Conservation (phyloP, 768 basidiomycete species). For the Jaapia argillacea region DNA sequence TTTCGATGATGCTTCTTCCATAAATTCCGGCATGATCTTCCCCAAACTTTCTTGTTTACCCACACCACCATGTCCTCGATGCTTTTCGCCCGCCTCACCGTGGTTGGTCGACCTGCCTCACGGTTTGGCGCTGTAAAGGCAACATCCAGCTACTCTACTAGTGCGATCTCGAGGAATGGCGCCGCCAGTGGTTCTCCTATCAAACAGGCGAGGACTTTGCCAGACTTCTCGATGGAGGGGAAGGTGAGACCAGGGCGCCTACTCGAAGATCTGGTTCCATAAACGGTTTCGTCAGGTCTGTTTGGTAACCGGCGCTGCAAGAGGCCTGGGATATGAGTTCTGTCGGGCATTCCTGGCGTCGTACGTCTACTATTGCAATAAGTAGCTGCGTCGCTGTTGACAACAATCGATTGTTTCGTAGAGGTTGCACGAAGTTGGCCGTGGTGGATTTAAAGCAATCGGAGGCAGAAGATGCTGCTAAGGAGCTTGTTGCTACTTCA, state of each 20-base stretch:
- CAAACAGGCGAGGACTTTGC: constrained; percentile 39
- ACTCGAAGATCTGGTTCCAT: too few relatives aligned
- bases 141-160: constrained; percentile 9
- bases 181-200: neutral
- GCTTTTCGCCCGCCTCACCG: constrained; percentile 14
- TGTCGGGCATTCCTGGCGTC: constrained; percentile 85
- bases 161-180: constrained; percentile 5
- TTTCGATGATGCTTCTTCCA: too few relatives aligned
- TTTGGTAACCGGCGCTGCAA: constrained; percentile 87
- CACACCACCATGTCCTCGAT: constrained; percentile 22
- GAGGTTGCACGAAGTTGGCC: constrained; percentile 73
- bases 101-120: neutral
- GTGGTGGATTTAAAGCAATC: constrained; percentile 72
- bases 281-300: constrained; percentile 72
- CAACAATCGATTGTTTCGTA: constrained; percentile 16
- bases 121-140: constrained; percentile 14
- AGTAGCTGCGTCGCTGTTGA: neutral
- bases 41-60: too few relatives aligned
- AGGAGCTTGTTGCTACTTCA: constrained; percentile 50
- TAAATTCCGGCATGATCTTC: too few relatives aligned
- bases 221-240: constrained; percentile 68
- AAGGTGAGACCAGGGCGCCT: constrained; percentile 37
- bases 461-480: constrained; percentile 58
- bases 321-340: constrained; percentile 86
- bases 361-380: constrained; percentile 29